Percentiles rank a stretch among this genome's conserved stretches.
Evolutionary conservation across 352 stramenopile species (phyloP).

Genomic region (Blastocystis sp.): DNA sequence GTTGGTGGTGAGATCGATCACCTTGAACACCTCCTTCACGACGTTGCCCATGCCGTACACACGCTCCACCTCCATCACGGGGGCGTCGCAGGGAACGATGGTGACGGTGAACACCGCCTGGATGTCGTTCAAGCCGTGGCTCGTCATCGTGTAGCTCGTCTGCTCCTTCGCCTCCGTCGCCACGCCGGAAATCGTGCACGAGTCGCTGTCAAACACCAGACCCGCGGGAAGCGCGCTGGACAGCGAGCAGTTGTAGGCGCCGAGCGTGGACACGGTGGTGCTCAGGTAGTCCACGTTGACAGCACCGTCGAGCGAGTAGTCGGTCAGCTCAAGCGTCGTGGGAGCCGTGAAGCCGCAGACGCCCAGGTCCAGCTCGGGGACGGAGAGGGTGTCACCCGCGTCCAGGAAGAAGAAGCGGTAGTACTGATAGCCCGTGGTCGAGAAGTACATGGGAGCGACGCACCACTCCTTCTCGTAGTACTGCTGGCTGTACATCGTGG

Average conservation of each 20-base stretch:
- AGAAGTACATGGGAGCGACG: conserved; percentile 8
- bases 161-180: not conserved
- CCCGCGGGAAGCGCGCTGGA: not conserved
- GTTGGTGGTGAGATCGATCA: conserved; percentile 27
- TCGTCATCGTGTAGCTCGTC: not conserved
- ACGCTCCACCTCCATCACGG: conserved; percentile 26
- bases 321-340: not conserved
- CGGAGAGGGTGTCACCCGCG: not conserved
- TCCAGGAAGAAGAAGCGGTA: conserved; percentile 5
- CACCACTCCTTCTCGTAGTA: not conserved
- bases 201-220: not conserved
- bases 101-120: conserved; percentile 5
- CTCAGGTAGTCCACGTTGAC: not conserved
- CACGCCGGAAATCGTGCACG: conserved; percentile 1
- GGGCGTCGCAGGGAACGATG: not conserved
- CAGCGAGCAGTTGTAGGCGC: conserved; percentile 17
- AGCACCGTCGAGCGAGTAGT: not conserved
- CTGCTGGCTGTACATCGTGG: conserved; percentile 6
- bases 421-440: not conserved
- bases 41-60: not conserved
- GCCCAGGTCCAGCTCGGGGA: not conserved
- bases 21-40: not conserved
- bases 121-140: not conserved
- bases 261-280: not conserved
- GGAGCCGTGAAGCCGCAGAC: not conserved